These are phyloP conservation scores for Teunomyces atbi DNA, from an alignment of 805 yeast genomes.

Conservation along the genomic window DNA sequence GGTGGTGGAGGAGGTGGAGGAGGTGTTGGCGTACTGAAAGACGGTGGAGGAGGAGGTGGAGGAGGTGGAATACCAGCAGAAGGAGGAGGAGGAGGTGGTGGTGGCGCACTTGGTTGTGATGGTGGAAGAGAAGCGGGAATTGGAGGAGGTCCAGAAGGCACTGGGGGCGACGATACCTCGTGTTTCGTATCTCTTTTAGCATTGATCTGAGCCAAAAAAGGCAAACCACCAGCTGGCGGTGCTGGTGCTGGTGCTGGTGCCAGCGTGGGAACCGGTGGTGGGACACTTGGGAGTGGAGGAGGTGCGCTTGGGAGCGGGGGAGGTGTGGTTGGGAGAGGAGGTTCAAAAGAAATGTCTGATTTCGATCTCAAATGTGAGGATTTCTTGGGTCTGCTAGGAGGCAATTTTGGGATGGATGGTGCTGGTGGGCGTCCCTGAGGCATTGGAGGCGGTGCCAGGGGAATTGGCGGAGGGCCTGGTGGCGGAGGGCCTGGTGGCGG, in stretches of 20 bases:
- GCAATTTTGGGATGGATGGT: slow-evolving; percentile 27
- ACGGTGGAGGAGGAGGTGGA: too few species aligned
- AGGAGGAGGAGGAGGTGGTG: slow-evolving; percentile 6
- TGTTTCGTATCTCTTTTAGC: slow-evolving; percentile 42
- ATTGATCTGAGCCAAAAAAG: slow-evolving; percentile 51
- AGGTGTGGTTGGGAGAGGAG: slow-evolving; percentile 3
- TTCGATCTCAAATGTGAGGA: slow-evolving; percentile 29
- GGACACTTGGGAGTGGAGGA: slow-evolving; percentile 13
- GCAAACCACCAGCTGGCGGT: slow-evolving; percentile 35
- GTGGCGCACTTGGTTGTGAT: slow-evolving; percentile 10
- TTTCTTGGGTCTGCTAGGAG: slow-evolving; percentile 41
- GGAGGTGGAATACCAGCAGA: slow-evolving; percentile 16
- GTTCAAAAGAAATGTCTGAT: not conserved
- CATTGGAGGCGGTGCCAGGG: slow-evolving; percentile 12
- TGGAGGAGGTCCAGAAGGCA: slow-evolving; percentile 17
- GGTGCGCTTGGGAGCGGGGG: slow-evolving; percentile 11
- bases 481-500: slow-evolving; percentile 20
- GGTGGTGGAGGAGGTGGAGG: slow-evolving; percentile 12
- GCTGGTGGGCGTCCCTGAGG: slow-evolving; percentile 13
- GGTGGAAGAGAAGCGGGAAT: slow-evolving; percentile 4
- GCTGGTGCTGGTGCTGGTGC: slow-evolving; percentile 12
- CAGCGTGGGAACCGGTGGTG: not conserved
- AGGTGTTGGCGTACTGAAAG: too few species aligned
- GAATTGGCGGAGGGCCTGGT: slow-evolving; percentile 9
- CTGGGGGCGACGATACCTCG: slow-evolving; percentile 16